Conservation (phyloP, 495 filamentous ascomycete genomes). For the Baudoinia panamericana region DNA sequence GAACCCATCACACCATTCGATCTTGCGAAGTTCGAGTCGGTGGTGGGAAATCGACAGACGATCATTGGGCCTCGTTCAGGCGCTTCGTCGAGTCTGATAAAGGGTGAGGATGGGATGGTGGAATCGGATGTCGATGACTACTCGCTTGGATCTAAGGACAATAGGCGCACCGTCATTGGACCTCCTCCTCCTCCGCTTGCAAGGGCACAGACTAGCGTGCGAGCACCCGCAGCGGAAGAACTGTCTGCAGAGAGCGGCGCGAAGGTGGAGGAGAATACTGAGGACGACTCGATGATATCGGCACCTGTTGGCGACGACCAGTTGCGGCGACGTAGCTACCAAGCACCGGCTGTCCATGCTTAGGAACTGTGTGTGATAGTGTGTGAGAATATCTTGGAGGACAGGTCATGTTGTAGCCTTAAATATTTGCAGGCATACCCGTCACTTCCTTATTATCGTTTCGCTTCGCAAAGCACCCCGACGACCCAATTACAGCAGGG, state of each 20-base stretch:
- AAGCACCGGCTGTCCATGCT: background rate
- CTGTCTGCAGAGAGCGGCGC: no score
- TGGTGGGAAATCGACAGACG: constrained; percentile 5
- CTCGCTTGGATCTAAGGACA: constrained; percentile 4
- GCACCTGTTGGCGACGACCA: constrained; percentile 1
- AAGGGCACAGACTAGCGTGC: no score
- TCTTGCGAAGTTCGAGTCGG: constrained; percentile 2
- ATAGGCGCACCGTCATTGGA: constrained; percentile 10
- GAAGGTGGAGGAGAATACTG: background rate
- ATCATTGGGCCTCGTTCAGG: constrained; percentile 4
- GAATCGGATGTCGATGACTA: constrained; percentile 13
- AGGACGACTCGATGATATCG: constrained; percentile 4
- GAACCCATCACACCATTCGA: no score
- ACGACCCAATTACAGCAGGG: no score
- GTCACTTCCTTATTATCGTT: no score
- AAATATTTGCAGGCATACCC: no score
- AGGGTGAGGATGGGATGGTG: background rate
- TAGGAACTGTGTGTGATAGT: no score
- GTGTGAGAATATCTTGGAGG: no score
- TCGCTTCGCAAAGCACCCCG: no score
- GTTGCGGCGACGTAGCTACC: background rate
- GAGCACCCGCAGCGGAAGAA: no score
- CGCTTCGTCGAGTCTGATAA: no score
- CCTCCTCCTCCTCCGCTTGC: constrained; percentile 2
- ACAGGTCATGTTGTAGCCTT: no score